These are phyloP conservation scores for Russula brevipes DNA, from an alignment of 768 basidiomycete species.

Conservation along the genomic window DNA sequence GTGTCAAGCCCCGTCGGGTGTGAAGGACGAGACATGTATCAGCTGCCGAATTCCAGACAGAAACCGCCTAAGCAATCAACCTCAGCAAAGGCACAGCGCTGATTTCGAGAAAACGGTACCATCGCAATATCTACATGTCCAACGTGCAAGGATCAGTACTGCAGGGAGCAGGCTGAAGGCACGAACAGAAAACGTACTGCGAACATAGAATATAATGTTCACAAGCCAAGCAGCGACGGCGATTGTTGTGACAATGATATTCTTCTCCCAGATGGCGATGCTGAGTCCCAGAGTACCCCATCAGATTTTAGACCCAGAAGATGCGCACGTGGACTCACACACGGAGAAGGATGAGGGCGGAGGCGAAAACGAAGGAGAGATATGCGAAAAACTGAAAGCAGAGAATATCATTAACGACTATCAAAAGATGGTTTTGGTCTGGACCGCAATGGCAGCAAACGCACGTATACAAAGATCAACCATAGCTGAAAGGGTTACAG, in stretches of 20 bases:
- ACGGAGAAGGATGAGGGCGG: constrained; percentile 20
- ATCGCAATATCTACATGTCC: not conserved
- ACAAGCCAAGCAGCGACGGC: constrained; percentile 10
- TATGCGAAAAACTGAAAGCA: constrained; percentile 13
- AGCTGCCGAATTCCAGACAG: not conserved
- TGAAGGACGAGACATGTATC: constrained; percentile 2
- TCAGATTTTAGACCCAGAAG: not conserved
- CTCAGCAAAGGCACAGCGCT: not conserved
- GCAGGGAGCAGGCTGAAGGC: too few species aligned
- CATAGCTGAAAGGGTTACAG: not conserved
- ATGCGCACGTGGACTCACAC: constrained; percentile 8
- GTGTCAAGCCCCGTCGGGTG: not conserved
- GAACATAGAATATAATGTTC: constrained; percentile 13
- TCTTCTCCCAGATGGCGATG: constrained; percentile 19
- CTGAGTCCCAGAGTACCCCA: not conserved
- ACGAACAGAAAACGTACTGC: constrained; percentile 7
- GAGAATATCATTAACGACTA: not conserved
- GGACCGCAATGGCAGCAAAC: not conserved
- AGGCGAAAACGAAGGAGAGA: constrained; percentile 19
- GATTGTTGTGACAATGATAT: not conserved
- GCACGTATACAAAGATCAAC: constrained; percentile 11
- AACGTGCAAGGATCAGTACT: not conserved
- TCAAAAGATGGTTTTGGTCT: not conserved
- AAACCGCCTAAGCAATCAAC: not conserved
- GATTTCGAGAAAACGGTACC: not conserved